Evolutionary conservation across 176 grass and related monocot species (phyloP), one percentile per base, ranked within the genome.

Genomic region (Zea luxurians): DNA sequence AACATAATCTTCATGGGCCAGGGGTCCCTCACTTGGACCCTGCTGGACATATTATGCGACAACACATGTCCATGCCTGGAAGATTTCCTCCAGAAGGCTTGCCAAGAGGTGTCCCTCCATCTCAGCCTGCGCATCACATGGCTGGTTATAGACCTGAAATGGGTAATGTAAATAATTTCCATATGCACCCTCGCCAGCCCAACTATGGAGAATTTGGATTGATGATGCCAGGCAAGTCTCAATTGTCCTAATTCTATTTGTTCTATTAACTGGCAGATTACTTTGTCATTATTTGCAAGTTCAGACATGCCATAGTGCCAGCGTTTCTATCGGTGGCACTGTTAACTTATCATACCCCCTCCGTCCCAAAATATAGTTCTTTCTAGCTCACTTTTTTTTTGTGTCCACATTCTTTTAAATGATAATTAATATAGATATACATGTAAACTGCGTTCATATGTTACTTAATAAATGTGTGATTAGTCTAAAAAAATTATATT

Each of bases 151-250:
- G 88, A 71, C 88, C 90, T 81, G 90, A 99, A 88, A 85, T 88
- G 78, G 65, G 77, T 74, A 90, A 92, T 86, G 80, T 93, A 80
- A 85, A 92, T 87, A 96, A 87, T 83, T 85, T 93, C 70, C 74
- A 80, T 73, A 77, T 91, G 79, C 96, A 93, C 82, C 86, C 85
- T 68, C 85, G 76, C 65, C 92, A 87, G 61, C 88, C 92, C 74
- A 85, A 76, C 71, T 86, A 84, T 85, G 91, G 89, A 61, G 84
- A 88, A 66, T 80, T 89, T 73, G 90, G 90, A 75, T 78, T 90
- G 70, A 85, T 87, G 64, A 79, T 92, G 63, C 78, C 92, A 90
- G 96, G 96, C 48, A 54, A 82, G 46, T 44, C 21, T 88, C 65
- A 70, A 75, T 20, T 42, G n/a, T 35, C 37, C 8, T 60, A 37